Evolutionary conservation across 495 filamentous ascomycete genomes (phyloP).

Genomic region (Aspergillus campestris): DNA sequence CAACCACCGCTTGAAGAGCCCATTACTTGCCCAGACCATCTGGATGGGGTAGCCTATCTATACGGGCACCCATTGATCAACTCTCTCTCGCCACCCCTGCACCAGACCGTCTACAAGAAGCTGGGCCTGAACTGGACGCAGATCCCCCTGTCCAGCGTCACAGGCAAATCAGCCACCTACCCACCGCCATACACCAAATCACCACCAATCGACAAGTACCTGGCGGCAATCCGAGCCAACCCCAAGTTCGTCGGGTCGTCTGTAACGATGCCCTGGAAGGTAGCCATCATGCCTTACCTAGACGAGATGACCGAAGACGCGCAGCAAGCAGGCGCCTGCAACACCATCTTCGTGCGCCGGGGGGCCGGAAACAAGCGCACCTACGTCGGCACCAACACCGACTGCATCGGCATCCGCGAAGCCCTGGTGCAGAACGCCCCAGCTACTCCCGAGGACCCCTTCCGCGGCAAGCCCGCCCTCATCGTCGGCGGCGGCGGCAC

Average conservation of each 20-base stretch:
- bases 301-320: slow-evolving; percentile 62
- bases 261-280: slow-evolving; percentile 71
- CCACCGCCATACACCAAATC: slow-evolving; percentile 31
- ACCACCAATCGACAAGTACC: slow-evolving; percentile 40
- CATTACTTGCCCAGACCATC: slow-evolving; percentile 27
- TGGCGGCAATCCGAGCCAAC: slow-evolving; percentile 36
- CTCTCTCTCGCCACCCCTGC: slow-evolving; percentile 63
- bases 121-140: slow-evolving; percentile 55
- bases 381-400: slow-evolving; percentile 66
- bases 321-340: slow-evolving; percentile 59
- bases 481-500: slow-evolving; percentile 64
- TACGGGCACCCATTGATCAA: slow-evolving; percentile 52
- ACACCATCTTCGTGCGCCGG: slow-evolving; percentile 59
- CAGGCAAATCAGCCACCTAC: slow-evolving; percentile 26
- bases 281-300: slow-evolving; percentile 57
- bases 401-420: slow-evolving; percentile 64
- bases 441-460: slow-evolving; percentile 21
- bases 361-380: slow-evolving; percentile 29
- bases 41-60: slow-evolving; percentile 36
- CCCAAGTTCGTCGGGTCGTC: slow-evolving; percentile 54
- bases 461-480: slow-evolving; percentile 48
- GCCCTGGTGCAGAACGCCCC: slow-evolving; percentile 54
- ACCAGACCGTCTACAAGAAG: slow-evolving; percentile 53
- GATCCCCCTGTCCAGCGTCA: slow-evolving; percentile 38
- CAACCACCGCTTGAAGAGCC: slow-evolving; percentile 26